phyloP scores from a whole-genome alignment of 1,284 basidiomycete genomes.

The Tetrapyrgos nigripes region DNA sequence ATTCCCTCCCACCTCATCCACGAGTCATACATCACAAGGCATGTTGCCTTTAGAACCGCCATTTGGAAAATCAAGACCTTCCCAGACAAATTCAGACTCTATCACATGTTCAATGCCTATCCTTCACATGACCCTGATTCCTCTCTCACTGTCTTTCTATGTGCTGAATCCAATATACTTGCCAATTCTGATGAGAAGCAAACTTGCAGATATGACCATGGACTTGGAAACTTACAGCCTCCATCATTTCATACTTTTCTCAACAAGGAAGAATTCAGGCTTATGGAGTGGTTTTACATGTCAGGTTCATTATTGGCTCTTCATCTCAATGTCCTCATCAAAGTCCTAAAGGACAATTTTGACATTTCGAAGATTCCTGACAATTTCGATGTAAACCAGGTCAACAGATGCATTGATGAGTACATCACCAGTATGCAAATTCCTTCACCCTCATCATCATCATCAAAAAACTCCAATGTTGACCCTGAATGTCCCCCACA shows the following conservation, averaged over 20 bases:
- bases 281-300: neutral
- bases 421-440: no score
- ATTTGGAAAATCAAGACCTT: neutral
- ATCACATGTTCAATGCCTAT: neutral
- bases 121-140: slow-evolving; percentile 3
- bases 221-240: neutral
- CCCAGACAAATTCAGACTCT: slow-evolving; percentile 1
- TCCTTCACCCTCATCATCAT: no score
- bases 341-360: slow-evolving; percentile 1
- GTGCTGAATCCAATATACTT: neutral
- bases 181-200: neutral
- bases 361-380: neutral
- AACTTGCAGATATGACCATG: neutral
- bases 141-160: neutral
- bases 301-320: neutral
- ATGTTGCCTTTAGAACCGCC: neutral
- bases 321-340: neutral
- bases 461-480: neutral
- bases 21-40: no score
- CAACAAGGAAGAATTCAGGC: neutral
- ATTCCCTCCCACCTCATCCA: no score
- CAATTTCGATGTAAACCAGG: neutral
- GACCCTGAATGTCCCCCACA: neutral
- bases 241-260: neutral
- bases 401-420: neutral